Conservation (phyloP, 768 basidiomycete species). For the Pulveroboletus ravenelii region DNA sequence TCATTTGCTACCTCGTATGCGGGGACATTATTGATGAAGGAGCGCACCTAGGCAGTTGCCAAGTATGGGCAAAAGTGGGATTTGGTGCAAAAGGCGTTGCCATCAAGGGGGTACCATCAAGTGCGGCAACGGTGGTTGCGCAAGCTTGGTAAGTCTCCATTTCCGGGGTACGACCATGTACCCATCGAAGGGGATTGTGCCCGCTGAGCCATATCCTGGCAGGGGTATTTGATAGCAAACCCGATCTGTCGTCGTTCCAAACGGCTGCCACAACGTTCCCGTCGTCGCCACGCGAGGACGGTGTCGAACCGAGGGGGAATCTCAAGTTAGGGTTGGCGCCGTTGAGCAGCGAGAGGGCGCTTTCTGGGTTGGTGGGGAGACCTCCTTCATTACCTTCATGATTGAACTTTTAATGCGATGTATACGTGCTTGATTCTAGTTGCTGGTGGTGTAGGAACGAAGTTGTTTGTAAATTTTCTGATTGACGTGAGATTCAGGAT, state of each 20-base stretch:
- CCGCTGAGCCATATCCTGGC: background rate
- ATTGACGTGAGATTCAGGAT: background rate
- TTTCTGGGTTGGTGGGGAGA: conserved; percentile 24
- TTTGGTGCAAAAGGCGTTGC: conserved; percentile 37
- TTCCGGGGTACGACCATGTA: background rate
- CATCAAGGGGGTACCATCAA: conserved; percentile 40
- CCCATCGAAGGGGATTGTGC: background rate
- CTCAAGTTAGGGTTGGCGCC: conserved; percentile 37
- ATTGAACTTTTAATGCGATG: background rate
- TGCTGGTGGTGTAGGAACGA: conserved; percentile 3
- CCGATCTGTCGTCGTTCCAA: conserved; percentile 32
- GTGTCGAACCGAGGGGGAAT: conserved; percentile 30
- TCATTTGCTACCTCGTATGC: background rate
- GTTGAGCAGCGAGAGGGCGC: conserved; percentile 32
- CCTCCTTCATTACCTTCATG: conserved; percentile 18
- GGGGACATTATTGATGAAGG: background rate
- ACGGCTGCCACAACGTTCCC: conserved; percentile 19
- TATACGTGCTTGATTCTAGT: conserved; percentile 11
- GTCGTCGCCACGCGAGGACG: conserved; percentile 5
- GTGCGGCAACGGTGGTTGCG: conserved; percentile 42
- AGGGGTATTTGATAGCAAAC: conserved; percentile 37
- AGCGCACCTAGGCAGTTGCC: conserved; percentile 29
- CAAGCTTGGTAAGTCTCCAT: conserved; percentile 31
- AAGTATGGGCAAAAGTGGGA: conserved; percentile 40
- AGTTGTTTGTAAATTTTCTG: background rate